Evolutionary conservation across 768 basidiomycete species (phyloP).

Genomic region (Auricularia sp.): DNA sequence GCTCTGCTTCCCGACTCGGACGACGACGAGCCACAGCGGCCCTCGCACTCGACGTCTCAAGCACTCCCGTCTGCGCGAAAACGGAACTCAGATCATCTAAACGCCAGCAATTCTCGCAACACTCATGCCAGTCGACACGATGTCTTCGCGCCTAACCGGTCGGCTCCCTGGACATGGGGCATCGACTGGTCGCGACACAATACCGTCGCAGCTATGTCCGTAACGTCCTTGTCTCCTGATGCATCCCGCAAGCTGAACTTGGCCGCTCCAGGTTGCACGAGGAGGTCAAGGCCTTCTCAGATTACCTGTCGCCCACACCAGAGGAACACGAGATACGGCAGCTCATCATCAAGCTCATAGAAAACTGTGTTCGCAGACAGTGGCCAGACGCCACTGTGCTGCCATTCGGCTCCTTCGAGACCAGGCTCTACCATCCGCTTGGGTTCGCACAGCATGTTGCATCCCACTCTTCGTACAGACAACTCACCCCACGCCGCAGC

Average conservation of each 20-base stretch:
- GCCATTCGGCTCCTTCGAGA: slow-evolving; percentile 90
- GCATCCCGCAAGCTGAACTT: background rate
- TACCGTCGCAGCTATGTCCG: slow-evolving; percentile 70
- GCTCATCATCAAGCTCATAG: slow-evolving; percentile 60
- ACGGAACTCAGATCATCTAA: background rate
- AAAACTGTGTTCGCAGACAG: slow-evolving; percentile 44
- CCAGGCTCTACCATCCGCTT: slow-evolving; percentile 83
- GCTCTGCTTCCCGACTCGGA: background rate
- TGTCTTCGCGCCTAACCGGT: background rate
- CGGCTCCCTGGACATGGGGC: background rate
- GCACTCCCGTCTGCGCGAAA: background rate
- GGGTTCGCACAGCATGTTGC: slow-evolving; percentile 41
- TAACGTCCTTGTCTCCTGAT: slow-evolving; percentile 9
- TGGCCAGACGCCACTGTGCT: slow-evolving; percentile 75
- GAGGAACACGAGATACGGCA: slow-evolving; percentile 79
- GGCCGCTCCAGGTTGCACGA: slow-evolving; percentile 53
- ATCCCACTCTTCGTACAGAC: background rate
- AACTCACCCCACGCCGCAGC: slow-evolving; percentile 28
- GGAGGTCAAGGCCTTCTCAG: slow-evolving; percentile 77
- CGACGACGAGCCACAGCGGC: background rate
- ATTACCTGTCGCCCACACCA: slow-evolving; percentile 79
- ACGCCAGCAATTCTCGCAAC: background rate
- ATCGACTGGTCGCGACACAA: background rate
- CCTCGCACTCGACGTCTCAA: background rate
- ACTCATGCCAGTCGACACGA: background rate